phyloP scores from a whole-genome alignment of 192 early-diverging fungal species.

The Coemansia sp. region DNA sequence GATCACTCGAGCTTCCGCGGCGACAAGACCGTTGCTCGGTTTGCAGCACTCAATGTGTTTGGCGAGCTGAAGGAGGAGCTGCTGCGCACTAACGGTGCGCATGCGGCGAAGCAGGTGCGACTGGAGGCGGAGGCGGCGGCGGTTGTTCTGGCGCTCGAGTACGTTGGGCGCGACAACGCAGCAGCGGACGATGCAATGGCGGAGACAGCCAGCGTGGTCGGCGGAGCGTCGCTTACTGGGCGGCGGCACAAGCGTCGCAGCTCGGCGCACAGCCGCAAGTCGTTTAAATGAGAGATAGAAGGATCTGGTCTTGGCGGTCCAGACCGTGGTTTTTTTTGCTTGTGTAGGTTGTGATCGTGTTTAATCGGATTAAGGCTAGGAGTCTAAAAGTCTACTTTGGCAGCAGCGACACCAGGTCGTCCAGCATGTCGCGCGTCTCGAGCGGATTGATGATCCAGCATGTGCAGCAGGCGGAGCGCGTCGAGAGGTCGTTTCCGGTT shows the following conservation, averaged over 20 bases:
- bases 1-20: slow-evolving; percentile 55
- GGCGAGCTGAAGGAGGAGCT: slow-evolving; percentile 38
- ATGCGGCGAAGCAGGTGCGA: slow-evolving; percentile 2
- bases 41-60: slow-evolving; percentile 26
- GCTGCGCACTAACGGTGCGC: slow-evolving; percentile 20
- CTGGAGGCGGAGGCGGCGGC: slow-evolving; percentile 21
- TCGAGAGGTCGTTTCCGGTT: slow-evolving; percentile 89
- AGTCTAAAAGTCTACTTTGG: neutral
- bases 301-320: no score
- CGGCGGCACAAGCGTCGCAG: slow-evolving; percentile 37
- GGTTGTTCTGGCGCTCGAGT: slow-evolving; percentile 24
- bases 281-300: slow-evolving; percentile 13
- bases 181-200: slow-evolving; percentile 10
- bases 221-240: slow-evolving; percentile 14
- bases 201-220: slow-evolving; percentile 36
- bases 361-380: no score
- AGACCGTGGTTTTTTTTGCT: no score
- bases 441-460: slow-evolving; percentile 87
- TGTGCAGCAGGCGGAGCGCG: slow-evolving; percentile 80
- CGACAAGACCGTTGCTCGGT: slow-evolving; percentile 44
- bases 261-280: slow-evolving; percentile 52
- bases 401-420: slow-evolving; percentile 57
- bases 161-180: slow-evolving; percentile 13
- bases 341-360: no score
- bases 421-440: slow-evolving; percentile 76